These are phyloP conservation scores for Mycena olivaceomarginata DNA, from an alignment of 768 basidiomycete species.

Conservation along the genomic window DNA sequence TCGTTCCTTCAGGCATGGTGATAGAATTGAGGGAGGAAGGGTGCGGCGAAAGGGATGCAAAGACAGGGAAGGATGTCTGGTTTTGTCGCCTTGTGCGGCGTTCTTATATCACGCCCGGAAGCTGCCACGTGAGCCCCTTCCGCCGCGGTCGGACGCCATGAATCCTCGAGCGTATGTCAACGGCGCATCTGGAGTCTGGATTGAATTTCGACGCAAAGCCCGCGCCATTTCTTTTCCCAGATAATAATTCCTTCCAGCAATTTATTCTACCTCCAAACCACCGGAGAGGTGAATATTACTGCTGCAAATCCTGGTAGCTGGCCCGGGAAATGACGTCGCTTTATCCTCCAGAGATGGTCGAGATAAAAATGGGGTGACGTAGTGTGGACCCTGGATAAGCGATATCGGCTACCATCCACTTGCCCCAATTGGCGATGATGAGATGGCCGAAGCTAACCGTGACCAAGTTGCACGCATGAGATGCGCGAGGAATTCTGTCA, in stretches of 20 bases:
- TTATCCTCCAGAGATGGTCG: background rate
- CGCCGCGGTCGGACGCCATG: background rate
- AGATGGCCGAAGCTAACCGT: no score
- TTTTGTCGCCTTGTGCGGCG: background rate
- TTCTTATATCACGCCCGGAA: conserved; percentile 17
- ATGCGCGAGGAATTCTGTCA: no score
- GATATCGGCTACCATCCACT: background rate
- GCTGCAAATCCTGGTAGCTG: background rate
- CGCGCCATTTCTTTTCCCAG: background rate
- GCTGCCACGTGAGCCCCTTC: background rate
- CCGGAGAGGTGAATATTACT: background rate
- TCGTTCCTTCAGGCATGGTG: conserved; percentile 75
- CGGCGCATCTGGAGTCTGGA: background rate
- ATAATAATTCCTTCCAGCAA: background rate
- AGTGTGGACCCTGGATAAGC: background rate
- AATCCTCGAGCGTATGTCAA: background rate
- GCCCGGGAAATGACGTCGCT: background rate
- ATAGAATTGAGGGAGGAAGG: background rate
- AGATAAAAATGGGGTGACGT: background rate
- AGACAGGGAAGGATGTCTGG: background rate
- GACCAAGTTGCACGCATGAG: no score
- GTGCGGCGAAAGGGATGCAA: no score
- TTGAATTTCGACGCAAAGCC: background rate
- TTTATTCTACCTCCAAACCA: background rate
- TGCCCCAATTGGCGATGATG: background rate